Percentiles rank a stretch among this genome's conserved stretches.
Conservation (phyloP, 1,139 yeast species). For the Arxiozyma heterogenica region DNA sequence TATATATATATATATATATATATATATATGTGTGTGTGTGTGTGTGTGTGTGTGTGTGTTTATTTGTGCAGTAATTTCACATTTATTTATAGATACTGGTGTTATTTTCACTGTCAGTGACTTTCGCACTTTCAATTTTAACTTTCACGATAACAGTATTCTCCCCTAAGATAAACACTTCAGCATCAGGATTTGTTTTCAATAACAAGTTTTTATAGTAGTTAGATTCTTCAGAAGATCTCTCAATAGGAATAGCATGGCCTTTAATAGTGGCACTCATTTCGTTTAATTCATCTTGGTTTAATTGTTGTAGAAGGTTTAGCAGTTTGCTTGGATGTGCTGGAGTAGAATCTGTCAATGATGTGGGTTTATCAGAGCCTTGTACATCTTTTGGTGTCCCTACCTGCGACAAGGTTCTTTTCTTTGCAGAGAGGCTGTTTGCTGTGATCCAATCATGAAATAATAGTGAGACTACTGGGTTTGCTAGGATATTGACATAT, state of each 20-base stretch:
- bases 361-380: slow-evolving; percentile 2
- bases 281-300: slow-evolving; percentile 66
- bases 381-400: slow-evolving; percentile 13
- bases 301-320: slow-evolving; percentile 59
- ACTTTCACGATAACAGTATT: slow-evolving; percentile 60
- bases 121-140: slow-evolving; percentile 55
- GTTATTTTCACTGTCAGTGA: slow-evolving; percentile 73
- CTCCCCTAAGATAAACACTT: slow-evolving; percentile 54
- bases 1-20: too few relatives aligned
- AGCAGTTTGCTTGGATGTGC: slow-evolving; percentile 36
- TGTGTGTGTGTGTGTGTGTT: too few relatives aligned
- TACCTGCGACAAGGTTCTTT: slow-evolving; percentile 20
- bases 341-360: slow-evolving; percentile 6
- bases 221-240: slow-evolving; percentile 36
- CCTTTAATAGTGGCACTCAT: slow-evolving; percentile 76
- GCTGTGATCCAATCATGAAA: slow-evolving; percentile 83
- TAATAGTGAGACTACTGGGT: slow-evolving; percentile 68
- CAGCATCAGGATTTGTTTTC: slow-evolving; percentile 59
- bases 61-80: neutral
- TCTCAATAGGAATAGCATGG: slow-evolving; percentile 46
- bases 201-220: slow-evolving; percentile 51
- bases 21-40: neutral
- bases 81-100: slow-evolving; percentile 39
- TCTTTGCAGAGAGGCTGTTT: slow-evolving; percentile 33
- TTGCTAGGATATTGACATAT: slow-evolving; percentile 52